phyloP scores from a whole-genome alignment of 148 eudicot genomes.

The Fagopyrum esculentum region DNA sequence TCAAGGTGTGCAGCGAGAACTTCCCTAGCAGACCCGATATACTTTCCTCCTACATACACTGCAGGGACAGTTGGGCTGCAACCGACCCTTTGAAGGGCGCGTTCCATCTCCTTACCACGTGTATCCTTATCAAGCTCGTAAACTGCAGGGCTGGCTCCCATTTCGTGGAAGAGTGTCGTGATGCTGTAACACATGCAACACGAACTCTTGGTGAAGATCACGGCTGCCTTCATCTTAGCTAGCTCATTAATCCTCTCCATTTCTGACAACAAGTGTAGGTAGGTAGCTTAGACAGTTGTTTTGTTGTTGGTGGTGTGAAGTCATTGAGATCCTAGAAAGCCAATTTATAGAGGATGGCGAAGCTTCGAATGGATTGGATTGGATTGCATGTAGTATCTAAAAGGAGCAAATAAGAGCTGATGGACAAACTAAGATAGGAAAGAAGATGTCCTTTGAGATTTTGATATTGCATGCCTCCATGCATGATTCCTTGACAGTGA shows the following conservation, averaged over 20 bases:
- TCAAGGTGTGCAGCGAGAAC: constrained; percentile 9
- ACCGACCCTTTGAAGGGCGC: constrained; percentile 28
- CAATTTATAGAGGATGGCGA: neutral
- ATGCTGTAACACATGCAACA: constrained; percentile 47
- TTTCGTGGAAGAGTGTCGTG: constrained; percentile 27
- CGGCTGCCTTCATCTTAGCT: constrained; percentile 37
- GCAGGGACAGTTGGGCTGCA: constrained; percentile 26
- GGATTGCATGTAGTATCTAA: neutral
- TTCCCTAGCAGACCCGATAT: neutral
- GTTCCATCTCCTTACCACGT: constrained; percentile 38
- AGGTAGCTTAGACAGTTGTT: neutral
- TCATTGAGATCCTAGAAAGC: neutral
- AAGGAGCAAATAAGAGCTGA: neutral
- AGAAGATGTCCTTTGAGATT: neutral
- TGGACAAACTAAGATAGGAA: neutral
- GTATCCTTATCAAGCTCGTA: constrained; percentile 42
- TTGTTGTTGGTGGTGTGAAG: constrained; percentile 6
- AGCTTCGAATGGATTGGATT: constrained; percentile 9
- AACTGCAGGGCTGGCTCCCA: constrained; percentile 40
- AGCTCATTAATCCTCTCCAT: constrained; percentile 28
- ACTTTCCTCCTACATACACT: constrained; percentile 7
- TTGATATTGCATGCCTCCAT: neutral
- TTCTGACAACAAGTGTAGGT: neutral
- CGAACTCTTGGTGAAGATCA: constrained; percentile 42
- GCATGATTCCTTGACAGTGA: constrained; percentile 8